A percentile compares a stretch with the other conserved stretches of the same genome.
Evolutionary conservation across 306 rosid genomes (phyloP).

Genomic region (Citrullus amarus): DNA sequence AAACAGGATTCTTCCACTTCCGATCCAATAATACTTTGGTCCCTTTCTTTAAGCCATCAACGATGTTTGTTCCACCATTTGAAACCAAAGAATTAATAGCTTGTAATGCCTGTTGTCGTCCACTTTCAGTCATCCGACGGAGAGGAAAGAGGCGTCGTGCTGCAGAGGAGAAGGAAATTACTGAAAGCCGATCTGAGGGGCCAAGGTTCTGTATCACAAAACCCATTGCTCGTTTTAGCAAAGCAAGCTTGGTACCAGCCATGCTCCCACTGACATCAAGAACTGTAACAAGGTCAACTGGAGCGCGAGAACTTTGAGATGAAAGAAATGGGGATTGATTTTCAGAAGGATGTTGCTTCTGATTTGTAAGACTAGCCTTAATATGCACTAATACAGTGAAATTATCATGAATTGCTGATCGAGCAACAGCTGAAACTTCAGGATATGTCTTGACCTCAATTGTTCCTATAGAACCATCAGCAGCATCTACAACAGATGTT

Average conservation of each 20-base stretch:
- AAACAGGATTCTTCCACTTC: slow-evolving; percentile 9
- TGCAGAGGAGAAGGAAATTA: slow-evolving; percentile 13
- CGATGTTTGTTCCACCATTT: slow-evolving; percentile 13
- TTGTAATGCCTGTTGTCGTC: slow-evolving; percentile 14
- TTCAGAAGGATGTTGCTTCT: background rate
- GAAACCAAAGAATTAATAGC: slow-evolving; percentile 14
- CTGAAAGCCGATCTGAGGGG: slow-evolving; percentile 15
- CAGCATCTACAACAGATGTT: background rate
- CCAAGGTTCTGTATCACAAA: slow-evolving; percentile 13
- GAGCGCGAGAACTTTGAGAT: slow-evolving; percentile 9
- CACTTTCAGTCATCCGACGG: slow-evolving; percentile 8
- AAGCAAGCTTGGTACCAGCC: slow-evolving; percentile 16
- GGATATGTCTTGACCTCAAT: slow-evolving; percentile 9
- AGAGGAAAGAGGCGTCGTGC: slow-evolving; percentile 14
- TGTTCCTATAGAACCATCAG: background rate
- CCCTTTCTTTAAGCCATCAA: slow-evolving; percentile 12
- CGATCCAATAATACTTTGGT: slow-evolving; percentile 8
- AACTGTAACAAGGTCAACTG: slow-evolving; percentile 13
- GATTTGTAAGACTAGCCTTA: background rate
- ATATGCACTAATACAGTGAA: slow-evolving; percentile 13
- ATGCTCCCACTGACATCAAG: slow-evolving; percentile 19
- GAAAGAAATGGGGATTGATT: background rate
- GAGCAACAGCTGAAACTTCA: slow-evolving; percentile 10
- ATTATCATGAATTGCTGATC: background rate
- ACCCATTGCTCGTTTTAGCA: slow-evolving; percentile 15